Percentiles rank a stretch among this genome's conserved stretches.
phyloP scores from a whole-genome alignment of 192 early-diverging fungal genomes.

The Coemansia asiatica region DNA sequence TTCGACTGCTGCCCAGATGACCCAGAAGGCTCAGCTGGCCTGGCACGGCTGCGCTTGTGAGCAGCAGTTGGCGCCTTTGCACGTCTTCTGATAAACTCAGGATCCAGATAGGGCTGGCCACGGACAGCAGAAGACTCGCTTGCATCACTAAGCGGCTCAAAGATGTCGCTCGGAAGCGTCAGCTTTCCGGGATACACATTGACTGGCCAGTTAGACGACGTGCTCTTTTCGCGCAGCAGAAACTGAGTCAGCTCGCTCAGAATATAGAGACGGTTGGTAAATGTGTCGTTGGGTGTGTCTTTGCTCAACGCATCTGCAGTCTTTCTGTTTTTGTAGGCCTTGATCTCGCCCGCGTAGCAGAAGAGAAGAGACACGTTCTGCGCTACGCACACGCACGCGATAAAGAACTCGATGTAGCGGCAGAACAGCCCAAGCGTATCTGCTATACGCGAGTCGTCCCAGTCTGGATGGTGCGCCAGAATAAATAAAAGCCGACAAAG shows the following conservation, averaged over 20 bases:
- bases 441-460: slow-evolving; percentile 51
- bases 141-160: slow-evolving; percentile 35
- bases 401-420: slow-evolving; percentile 83
- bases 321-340: slow-evolving; percentile 65
- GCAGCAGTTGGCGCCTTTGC: slow-evolving; percentile 23
- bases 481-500: slow-evolving; percentile 69
- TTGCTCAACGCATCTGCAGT: slow-evolving; percentile 3
- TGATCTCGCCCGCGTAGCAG: slow-evolving; percentile 71
- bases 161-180: slow-evolving; percentile 68
- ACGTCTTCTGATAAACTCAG: slow-evolving; percentile 37
- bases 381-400: slow-evolving; percentile 71
- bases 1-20: background rate
- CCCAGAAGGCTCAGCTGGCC: background rate
- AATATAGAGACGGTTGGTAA: slow-evolving; percentile 69
- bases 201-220: slow-evolving; percentile 74
- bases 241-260: slow-evolving; percentile 81
- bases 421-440: slow-evolving; percentile 54
- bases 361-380: slow-evolving; percentile 87
- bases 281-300: slow-evolving; percentile 6
- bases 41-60: slow-evolving; percentile 24
- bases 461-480: slow-evolving; percentile 86
- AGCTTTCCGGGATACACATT: slow-evolving; percentile 74
- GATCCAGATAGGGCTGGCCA: slow-evolving; percentile 22
- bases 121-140: slow-evolving; percentile 16
- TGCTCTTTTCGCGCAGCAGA: slow-evolving; percentile 75